phyloP scores from a whole-genome alignment of 768 basidiomycete species.

The Saitozyma podzolica region DNA sequence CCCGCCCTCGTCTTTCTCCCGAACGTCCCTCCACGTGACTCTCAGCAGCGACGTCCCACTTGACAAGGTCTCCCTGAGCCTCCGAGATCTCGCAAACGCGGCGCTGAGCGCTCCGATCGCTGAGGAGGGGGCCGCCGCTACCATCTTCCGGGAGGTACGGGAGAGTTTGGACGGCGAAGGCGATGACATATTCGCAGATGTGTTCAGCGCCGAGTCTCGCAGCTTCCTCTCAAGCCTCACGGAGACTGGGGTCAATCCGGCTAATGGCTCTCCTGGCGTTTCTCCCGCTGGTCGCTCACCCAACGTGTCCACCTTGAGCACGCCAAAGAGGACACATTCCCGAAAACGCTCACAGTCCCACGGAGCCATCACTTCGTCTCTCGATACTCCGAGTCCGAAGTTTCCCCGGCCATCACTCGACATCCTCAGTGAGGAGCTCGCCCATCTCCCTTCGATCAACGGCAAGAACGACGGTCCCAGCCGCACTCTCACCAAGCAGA shows the following conservation, averaged over 20 bases:
- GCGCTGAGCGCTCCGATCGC: background rate
- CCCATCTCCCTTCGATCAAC: constrained; percentile 1
- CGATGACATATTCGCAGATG: too few relatives aligned
- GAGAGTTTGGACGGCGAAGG: too few relatives aligned
- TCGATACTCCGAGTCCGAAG: background rate
- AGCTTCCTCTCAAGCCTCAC: too few relatives aligned
- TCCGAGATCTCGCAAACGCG: background rate
- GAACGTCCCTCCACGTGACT: constrained; percentile 24
- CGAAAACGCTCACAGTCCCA: background rate
- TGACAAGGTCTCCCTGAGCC: background rate
- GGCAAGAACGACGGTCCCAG: background rate
- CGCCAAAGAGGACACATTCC: too few relatives aligned
- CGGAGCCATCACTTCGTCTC: background rate
- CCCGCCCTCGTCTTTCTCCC: constrained; percentile 26
- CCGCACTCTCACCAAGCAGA: background rate
- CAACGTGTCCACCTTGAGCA: too few relatives aligned
- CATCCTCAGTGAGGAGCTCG: background rate
- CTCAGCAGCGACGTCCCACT: constrained; percentile 3
- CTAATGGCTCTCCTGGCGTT: too few relatives aligned
- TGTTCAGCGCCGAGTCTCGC: too few relatives aligned
- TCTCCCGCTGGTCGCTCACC: too few relatives aligned
- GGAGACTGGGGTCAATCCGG: too few relatives aligned
- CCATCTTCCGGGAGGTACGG: too few relatives aligned
- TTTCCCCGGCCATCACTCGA: background rate
- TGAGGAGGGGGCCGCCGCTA: too few relatives aligned